phyloP scores from a whole-genome alignment of 2,329 filamentous ascomycete species.

The Hortaea werneckii region DNA sequence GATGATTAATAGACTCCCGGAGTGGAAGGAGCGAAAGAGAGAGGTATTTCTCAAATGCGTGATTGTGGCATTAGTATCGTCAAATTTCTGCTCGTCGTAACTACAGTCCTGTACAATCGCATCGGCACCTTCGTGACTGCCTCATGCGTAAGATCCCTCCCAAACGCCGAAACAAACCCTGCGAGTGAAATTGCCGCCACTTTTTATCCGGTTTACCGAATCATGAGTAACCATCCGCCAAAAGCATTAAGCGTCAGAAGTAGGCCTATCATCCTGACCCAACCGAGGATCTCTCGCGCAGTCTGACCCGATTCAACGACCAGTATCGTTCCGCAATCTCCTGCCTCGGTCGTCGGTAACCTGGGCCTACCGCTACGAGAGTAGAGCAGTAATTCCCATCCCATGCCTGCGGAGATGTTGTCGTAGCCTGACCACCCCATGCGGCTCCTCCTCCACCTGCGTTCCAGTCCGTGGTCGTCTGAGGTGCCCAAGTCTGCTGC shows the following conservation, averaged over 20 bases:
- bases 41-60: not conserved
- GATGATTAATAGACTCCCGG: too few relatives aligned
- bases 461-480: constrained; percentile 14
- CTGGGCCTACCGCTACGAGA: constrained; percentile 21
- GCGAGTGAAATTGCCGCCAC: not conserved
- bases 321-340: constrained; percentile 27
- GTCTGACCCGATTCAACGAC: constrained; percentile 16
- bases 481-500: constrained; percentile 12
- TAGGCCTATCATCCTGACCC: constrained; percentile 9
- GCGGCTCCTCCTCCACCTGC: constrained; percentile 12
- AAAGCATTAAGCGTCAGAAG: constrained; percentile 12
- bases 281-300: constrained; percentile 5
- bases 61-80: not conserved
- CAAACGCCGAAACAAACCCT: not conserved
- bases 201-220: not conserved
- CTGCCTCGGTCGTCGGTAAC: constrained; percentile 23
- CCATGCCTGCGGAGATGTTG: constrained; percentile 11
- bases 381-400: constrained; percentile 25
- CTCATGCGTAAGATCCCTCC: not conserved
- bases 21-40: too few relatives aligned
- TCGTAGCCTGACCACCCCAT: constrained; percentile 5
- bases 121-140: too few relatives aligned
- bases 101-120: not conserved
- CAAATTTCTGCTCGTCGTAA: not conserved
- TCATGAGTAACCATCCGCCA: constrained; percentile 10